phyloP scores from a whole-genome alignment of 306 rosid genomes.

The Glycyrrhiza uralensis region DNA sequence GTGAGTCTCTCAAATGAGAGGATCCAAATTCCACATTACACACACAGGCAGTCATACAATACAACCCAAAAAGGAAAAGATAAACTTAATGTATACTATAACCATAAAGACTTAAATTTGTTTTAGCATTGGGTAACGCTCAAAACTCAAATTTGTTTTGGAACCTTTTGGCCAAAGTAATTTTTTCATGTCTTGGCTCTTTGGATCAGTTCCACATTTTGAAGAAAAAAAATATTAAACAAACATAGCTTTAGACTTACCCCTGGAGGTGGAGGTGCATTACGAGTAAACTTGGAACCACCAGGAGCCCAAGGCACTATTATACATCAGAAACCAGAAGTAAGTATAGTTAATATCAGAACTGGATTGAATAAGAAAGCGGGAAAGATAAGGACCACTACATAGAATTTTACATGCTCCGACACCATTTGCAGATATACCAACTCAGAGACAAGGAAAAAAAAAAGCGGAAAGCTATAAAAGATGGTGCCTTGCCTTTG shows the following conservation, averaged over 20 bases:
- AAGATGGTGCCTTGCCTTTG: background rate
- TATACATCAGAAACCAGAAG: conserved; percentile 20
- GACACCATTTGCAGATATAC: background rate
- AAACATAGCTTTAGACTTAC: conserved; percentile 35
- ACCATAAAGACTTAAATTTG: conserved; percentile 29
- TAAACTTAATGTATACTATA: background rate
- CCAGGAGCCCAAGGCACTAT: conserved; percentile 98
- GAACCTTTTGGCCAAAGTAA: no score
- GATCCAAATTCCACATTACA: background rate
- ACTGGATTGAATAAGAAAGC: background rate
- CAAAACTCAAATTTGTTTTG: conserved; percentile 29
- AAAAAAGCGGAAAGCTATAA: background rate
- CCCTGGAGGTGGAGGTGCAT: conserved; percentile 86
- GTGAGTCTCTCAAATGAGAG: background rate
- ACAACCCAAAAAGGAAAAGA: background rate
- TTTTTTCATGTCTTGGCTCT: background rate
- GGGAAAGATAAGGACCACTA: background rate
- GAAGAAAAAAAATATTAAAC: background rate
- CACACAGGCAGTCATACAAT: background rate
- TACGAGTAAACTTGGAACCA: conserved; percentile 85
- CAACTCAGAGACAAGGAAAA: no score
- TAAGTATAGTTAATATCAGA: conserved; percentile 12
- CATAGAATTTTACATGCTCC: background rate
- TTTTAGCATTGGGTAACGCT: no score
- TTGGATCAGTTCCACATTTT: background rate